Percentiles rank a stretch among this genome's conserved stretches.
phyloP scores from a whole-genome alignment of 176 grass and related monocot genomes.

The Oryza brachyantha region DNA sequence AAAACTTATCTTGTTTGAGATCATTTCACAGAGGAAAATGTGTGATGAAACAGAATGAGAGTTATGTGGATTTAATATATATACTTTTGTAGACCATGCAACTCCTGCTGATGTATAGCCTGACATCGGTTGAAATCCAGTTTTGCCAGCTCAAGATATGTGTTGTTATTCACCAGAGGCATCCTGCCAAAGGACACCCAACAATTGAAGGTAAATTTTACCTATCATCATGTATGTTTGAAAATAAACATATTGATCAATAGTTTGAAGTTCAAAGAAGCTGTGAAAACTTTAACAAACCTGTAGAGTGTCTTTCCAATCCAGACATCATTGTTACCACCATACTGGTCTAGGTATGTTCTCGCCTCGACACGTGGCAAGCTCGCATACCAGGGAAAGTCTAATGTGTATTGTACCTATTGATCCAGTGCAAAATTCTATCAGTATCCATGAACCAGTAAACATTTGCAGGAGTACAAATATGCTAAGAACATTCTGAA shows the following conservation, averaged over 20 bases:
- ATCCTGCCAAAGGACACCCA: slow-evolving; percentile 48
- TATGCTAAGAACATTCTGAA: not conserved
- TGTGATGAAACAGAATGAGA: not conserved
- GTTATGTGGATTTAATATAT: not conserved
- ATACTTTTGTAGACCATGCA: slow-evolving; percentile 57
- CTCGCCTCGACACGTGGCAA: slow-evolving; percentile 80
- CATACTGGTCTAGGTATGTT: slow-evolving; percentile 83
- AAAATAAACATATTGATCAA: not conserved
- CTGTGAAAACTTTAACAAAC: slow-evolving; percentile 29
- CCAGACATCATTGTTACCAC: slow-evolving; percentile 70
- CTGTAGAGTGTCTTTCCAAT: slow-evolving; percentile 94
- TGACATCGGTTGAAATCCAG: slow-evolving; percentile 87
- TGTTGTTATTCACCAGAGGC: slow-evolving; percentile 72
- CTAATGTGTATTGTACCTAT: slow-evolving; percentile 75
- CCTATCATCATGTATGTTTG: not conserved
- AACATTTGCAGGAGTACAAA: not conserved
- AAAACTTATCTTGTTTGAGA: not conserved
- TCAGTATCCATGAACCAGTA: not conserved
- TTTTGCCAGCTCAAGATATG: slow-evolving; percentile 68
- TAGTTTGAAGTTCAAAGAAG: not conserved
- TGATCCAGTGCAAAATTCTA: not conserved
- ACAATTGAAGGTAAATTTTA: not conserved
- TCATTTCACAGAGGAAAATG: not conserved
- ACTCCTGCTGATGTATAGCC: slow-evolving; percentile 71
- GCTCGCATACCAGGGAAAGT: slow-evolving; percentile 81